A percentile compares a stretch with the other conserved stretches of the same genome.
These are phyloP conservation scores for Pleurotus citrinopileatus DNA, from an alignment of 768 basidiomycete genomes.

Conservation along the genomic window DNA sequence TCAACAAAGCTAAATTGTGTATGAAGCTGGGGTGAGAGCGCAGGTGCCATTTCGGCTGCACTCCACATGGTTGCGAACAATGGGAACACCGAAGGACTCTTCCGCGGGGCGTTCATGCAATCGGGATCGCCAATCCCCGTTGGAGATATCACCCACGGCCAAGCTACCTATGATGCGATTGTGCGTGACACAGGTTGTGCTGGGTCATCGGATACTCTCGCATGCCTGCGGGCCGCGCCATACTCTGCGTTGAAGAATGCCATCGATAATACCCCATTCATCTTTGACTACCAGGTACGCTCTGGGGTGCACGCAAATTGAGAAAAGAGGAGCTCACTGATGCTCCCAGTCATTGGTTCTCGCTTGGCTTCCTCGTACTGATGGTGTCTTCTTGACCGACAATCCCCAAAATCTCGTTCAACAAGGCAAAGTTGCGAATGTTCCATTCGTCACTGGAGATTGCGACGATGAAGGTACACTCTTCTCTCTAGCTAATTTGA, in stretches of 20 bases:
- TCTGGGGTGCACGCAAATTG: no score
- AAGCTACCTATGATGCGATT: conserved; percentile 41
- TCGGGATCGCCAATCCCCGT: conserved; percentile 45
- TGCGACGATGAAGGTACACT: conserved; percentile 44
- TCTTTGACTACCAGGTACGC: conserved; percentile 38
- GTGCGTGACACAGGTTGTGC: conserved; percentile 30
- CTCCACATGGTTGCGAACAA: conserved; percentile 48
- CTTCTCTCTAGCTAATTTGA: conserved; percentile 21
- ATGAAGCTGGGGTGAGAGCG: conserved; percentile 37
- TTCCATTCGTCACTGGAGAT: conserved; percentile 45
- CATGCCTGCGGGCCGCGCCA: conserved; percentile 36
- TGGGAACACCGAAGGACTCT: conserved; percentile 43
- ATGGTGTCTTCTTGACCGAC: conserved; percentile 46
- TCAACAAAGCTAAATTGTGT: not conserved
- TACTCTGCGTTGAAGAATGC: conserved; percentile 35
- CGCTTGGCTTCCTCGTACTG: conserved; percentile 47
- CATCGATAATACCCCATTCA: conserved; percentile 33
- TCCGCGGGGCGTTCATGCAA: conserved; percentile 50
- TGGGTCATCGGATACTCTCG: conserved; percentile 34
- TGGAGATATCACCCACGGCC: conserved; percentile 39
- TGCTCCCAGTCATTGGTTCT: conserved; percentile 42
- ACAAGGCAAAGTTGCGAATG: conserved; percentile 40
- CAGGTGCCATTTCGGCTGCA: conserved; percentile 52
- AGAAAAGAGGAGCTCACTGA: no score
- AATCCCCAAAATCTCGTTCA: conserved; percentile 39